A percentile compares a stretch with the other conserved stretches of the same genome.
These are phyloP conservation scores for Fonsecaea nubica DNA, from an alignment of 2,329 filamentous ascomycete genomes.

Conservation along the genomic window DNA sequence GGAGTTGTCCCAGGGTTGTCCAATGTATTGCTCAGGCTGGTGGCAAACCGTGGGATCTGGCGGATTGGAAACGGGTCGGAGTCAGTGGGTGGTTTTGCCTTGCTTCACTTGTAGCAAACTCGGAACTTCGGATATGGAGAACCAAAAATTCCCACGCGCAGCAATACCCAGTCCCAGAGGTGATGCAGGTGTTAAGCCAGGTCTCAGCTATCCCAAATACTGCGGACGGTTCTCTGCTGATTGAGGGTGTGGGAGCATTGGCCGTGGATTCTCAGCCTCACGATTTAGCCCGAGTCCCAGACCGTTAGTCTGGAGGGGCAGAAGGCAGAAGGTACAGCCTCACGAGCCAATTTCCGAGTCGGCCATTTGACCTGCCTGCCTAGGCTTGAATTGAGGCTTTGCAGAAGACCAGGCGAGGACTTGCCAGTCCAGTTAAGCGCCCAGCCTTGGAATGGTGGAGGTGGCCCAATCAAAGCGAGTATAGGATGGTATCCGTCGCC, in stretches of 20 bases:
- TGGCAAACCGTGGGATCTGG: background rate
- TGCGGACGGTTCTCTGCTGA: background rate
- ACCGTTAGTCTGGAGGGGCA: too few species aligned
- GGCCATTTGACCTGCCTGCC: too few species aligned
- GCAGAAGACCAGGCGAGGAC: too few species aligned
- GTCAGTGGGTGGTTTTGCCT: background rate
- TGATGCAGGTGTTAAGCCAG: too few species aligned
- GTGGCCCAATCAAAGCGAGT: too few species aligned
- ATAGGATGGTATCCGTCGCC: too few species aligned
- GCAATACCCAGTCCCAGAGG: background rate
- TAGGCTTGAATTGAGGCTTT: background rate
- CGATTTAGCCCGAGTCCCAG: background rate
- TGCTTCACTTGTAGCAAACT: background rate
- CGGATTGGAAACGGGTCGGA: too few species aligned
- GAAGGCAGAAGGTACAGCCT: too few species aligned
- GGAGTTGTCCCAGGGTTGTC: background rate
- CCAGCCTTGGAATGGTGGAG: too few species aligned
- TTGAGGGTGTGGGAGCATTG: conserved; percentile 1
- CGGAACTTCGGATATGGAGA: background rate
- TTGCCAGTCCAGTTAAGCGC: too few species aligned
- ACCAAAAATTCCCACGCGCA: background rate
- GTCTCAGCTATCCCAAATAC: background rate
- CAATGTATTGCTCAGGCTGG: background rate
- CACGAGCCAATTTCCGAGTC: too few species aligned
- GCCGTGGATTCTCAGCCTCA: background rate